phyloP scores from a whole-genome alignment of 345 rosid genomes.

The Aethionema arabicum region DNA sequence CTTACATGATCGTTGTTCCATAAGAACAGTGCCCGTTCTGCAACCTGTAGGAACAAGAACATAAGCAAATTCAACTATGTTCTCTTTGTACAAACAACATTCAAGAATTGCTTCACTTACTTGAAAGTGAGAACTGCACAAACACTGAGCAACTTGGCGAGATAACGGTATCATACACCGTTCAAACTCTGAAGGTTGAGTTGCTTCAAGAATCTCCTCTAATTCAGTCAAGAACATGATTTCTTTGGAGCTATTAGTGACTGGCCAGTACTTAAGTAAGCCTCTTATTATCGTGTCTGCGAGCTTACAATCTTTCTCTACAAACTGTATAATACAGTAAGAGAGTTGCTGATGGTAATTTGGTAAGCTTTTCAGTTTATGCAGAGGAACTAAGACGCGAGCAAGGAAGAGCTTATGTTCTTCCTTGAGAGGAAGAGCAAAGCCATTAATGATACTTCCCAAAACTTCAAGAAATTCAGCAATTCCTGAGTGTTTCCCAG shows the following conservation, averaged over 20 bases:
- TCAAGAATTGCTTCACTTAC: slow-evolving; percentile 34
- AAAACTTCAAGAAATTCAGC: slow-evolving; percentile 86
- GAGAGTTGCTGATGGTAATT: slow-evolving; percentile 87
- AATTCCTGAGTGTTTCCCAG: slow-evolving; percentile 80
- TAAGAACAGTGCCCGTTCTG: slow-evolving; percentile 40
- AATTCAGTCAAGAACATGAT: slow-evolving; percentile 85
- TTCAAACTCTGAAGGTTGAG: slow-evolving; percentile 77
- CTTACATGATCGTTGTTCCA: slow-evolving; percentile 44
- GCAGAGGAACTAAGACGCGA: slow-evolving; percentile 71
- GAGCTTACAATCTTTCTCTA: slow-evolving; percentile 89
- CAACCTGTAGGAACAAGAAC: slow-evolving; percentile 33
- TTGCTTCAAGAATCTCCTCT: slow-evolving; percentile 87
- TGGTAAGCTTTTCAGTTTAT: slow-evolving; percentile 77
- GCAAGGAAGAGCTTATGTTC: slow-evolving; percentile 87
- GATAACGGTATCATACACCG: slow-evolving; percentile 82
- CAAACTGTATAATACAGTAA: slow-evolving; percentile 80
- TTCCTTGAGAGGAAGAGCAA: slow-evolving; percentile 90
- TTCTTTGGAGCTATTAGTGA: slow-evolving; percentile 90
- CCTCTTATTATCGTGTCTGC: slow-evolving; percentile 77
- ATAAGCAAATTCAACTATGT: slow-evolving; percentile 7
- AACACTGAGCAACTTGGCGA: slow-evolving; percentile 66
- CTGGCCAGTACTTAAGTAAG: slow-evolving; percentile 85
- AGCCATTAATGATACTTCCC: slow-evolving; percentile 91
- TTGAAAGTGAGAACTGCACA: slow-evolving; percentile 90
- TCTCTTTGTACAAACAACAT: not conserved